Evolutionary conservation across 257 asterid genomes (phyloP).

Genomic region (Nicotiana knightiana): DNA sequence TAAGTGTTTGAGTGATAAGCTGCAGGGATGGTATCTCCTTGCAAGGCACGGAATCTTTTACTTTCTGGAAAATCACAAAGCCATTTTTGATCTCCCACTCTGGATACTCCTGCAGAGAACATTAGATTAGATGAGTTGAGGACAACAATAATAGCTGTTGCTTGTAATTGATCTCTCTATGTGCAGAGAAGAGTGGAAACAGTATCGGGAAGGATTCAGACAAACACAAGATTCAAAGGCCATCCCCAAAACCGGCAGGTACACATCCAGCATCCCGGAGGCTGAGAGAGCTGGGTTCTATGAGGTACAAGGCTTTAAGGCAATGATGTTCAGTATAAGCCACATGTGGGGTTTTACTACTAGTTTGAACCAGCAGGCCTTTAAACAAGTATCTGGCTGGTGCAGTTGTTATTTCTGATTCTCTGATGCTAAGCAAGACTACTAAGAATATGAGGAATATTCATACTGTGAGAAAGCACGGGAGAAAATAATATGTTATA

Average conservation of each 20-base stretch:
- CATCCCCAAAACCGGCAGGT: not conserved
- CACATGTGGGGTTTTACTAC: not conserved
- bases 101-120: slow-evolving; percentile 64
- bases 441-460: not conserved
- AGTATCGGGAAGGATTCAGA: not conserved
- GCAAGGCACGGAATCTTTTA: slow-evolving; percentile 77
- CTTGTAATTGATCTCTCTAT: too few species aligned
- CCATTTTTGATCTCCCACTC: slow-evolving; percentile 84
- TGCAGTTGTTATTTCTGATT: not conserved
- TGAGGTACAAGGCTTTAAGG: not conserved
- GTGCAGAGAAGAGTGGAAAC: not conserved
- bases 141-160: not conserved
- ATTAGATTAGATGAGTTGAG: not conserved
- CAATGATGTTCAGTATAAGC: not conserved
- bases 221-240: not conserved
- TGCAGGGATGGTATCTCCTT: slow-evolving; percentile 97
- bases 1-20: slow-evolving; percentile 86
- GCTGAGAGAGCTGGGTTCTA: not conserved
- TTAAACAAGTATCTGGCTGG: not conserved
- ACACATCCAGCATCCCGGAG: not conserved
- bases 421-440: not conserved
- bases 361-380: not conserved
- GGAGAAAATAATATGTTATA: too few species aligned
- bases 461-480: too few species aligned
- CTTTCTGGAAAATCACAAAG: slow-evolving; percentile 55